Percentiles rank a stretch among this genome's conserved stretches.
These are phyloP conservation scores for Teratosphaeria epicoccoides DNA, from an alignment of 2,329 filamentous ascomycete species.

Conservation along the genomic window DNA sequence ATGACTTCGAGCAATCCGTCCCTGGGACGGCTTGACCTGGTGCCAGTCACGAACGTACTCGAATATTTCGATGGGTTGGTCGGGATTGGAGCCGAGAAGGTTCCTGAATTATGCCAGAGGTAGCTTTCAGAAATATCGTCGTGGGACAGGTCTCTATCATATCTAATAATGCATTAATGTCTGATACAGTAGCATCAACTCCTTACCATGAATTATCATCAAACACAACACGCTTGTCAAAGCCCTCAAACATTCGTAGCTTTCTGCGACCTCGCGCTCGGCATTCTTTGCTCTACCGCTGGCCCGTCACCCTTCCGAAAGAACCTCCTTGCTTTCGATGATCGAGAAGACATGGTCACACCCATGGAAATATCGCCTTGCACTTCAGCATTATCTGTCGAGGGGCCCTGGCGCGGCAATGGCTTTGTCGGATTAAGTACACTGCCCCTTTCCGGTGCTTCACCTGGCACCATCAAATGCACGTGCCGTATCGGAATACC, in stretches of 20 bases:
- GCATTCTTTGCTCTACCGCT: not conserved
- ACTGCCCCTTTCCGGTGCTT: not conserved
- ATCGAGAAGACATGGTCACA: not conserved
- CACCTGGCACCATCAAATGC: not conserved
- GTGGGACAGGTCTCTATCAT: not conserved
- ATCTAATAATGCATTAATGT: too few relatives aligned
- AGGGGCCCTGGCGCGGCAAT: not conserved
- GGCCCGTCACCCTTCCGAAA: not conserved
- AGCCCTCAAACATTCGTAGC: not conserved
- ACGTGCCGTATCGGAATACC: not conserved
- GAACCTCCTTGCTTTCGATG: not conserved
- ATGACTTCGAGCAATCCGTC: slow-evolving; percentile 57
- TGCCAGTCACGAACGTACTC: slow-evolving; percentile 54
- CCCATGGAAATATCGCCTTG: not conserved
- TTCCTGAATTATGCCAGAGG: slow-evolving; percentile 20
- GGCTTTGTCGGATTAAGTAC: not conserved
- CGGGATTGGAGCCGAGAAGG: slow-evolving; percentile 39
- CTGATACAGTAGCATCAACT: not conserved
- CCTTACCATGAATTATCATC: not conserved
- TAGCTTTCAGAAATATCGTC: not conserved
- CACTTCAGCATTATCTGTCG: not conserved
- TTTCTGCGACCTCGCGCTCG: not conserved
- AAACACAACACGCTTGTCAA: not conserved
- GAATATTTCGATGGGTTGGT: slow-evolving; percentile 63
- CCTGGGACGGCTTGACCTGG: slow-evolving; percentile 60